Conservation (phyloP, 2,329 filamentous ascomycete genomes). For the Trichoderma arundinaceum region DNA sequence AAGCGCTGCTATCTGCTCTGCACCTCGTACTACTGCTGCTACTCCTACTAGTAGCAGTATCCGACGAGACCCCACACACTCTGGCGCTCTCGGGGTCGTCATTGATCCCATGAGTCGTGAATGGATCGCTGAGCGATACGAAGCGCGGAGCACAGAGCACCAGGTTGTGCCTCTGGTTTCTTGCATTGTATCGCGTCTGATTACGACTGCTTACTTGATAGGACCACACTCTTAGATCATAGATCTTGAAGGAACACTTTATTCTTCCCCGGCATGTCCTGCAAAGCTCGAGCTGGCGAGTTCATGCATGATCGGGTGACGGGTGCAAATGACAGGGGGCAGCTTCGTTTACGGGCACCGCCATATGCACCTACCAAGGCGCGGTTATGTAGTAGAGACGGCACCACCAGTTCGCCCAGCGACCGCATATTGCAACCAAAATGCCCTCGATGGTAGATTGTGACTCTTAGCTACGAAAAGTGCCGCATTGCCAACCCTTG, state of each 20-base stretch:
- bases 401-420: not conserved
- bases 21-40: too few relatives aligned
- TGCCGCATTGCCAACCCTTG: not conserved
- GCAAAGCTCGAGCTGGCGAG: not conserved
- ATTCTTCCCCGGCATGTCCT: not conserved
- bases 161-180: not conserved
- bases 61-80: not conserved
- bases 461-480: not conserved
- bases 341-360: not conserved
- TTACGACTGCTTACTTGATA: not conserved
- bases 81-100: not conserved
- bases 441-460: not conserved
- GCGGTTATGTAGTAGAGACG: too few relatives aligned
- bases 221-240: not conserved
- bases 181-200: not conserved
- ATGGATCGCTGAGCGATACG: not conserved
- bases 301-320: not conserved
- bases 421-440: not conserved
- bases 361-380: not conserved
- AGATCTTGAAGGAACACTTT: not conserved
- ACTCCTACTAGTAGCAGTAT: too few relatives aligned
- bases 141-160: not conserved
- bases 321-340: not conserved
- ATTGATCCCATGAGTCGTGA: slow-evolving; percentile 14
- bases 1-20: not conserved